phyloP scores from a whole-genome alignment of 1,284 basidiomycete species.

The Lignosus rhinocerotis region DNA sequence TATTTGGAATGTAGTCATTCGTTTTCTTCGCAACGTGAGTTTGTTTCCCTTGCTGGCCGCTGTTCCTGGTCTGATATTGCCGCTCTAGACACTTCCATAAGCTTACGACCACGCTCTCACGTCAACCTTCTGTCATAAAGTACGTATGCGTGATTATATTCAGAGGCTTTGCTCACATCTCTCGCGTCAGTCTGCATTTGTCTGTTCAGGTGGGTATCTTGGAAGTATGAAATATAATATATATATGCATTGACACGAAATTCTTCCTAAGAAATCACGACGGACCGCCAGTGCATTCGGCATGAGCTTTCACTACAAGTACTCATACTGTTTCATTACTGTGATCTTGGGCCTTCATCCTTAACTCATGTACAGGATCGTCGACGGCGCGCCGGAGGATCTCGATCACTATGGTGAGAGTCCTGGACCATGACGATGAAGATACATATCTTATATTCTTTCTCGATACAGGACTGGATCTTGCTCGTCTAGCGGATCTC shows the following conservation, averaged over 20 bases:
- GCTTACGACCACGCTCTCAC: constrained; percentile 66
- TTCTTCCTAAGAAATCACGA: constrained; percentile 45
- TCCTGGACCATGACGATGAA: neutral
- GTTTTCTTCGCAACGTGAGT: constrained; percentile 88
- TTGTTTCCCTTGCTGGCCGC: neutral
- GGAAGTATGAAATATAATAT: neutral
- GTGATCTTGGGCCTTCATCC: neutral
- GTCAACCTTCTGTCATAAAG: constrained; percentile 75
- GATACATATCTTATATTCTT: neutral
- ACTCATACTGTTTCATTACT: neutral
- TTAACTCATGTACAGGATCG: constrained; percentile 45
- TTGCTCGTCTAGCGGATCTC: constrained; percentile 82
- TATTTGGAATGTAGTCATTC: constrained; percentile 61
- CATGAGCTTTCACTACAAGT: constrained; percentile 83
- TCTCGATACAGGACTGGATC: constrained; percentile 64
- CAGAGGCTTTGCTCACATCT: neutral
- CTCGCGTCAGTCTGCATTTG: constrained; percentile 67
- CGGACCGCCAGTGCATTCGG: constrained; percentile 58
- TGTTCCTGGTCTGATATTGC: neutral
- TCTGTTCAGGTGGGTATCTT: constrained; percentile 64
- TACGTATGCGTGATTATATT: constrained; percentile 35
- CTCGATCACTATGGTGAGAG: constrained; percentile 63
- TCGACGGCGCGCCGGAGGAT: constrained; percentile 63
- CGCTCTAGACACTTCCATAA: constrained; percentile 61
- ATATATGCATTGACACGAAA: neutral